A percentile compares a stretch with the other conserved stretches of the same genome.
Evolutionary conservation across 352 stramenopile species (phyloP).

Genomic region (Phytophthora syringae): DNA sequence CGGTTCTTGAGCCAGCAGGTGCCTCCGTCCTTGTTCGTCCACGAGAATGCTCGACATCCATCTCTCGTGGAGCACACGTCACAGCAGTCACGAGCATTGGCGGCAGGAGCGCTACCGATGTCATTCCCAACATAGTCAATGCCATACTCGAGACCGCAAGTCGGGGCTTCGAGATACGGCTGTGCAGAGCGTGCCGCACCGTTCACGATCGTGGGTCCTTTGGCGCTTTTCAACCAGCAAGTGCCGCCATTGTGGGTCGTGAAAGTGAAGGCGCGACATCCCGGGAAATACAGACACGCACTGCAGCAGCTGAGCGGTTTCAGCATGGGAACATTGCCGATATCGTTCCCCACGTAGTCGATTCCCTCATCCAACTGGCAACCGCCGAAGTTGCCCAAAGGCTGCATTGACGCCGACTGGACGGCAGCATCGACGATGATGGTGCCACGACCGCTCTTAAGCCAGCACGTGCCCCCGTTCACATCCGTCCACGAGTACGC

Average conservation of each 20-base stretch:
- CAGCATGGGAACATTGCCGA: conserved; percentile 32
- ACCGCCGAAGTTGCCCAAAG: conserved; percentile 2
- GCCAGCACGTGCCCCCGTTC: conserved; percentile 23
- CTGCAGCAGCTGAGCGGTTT: conserved; percentile 19
- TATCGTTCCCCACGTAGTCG: conserved; percentile 33
- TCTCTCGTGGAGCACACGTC: no score
- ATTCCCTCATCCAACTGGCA: conserved; percentile 37
- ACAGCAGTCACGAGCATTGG: no score
- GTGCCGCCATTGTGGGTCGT: conserved; percentile 27
- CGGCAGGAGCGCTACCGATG: conserved; percentile 23
- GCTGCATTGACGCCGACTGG: conserved; percentile 18
- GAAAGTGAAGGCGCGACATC: conserved; percentile 50
- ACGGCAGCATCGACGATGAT: conserved; percentile 19
- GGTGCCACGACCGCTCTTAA: conserved; percentile 44
- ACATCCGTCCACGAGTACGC: conserved; percentile 29
- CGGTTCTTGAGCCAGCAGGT: conserved; percentile 49
- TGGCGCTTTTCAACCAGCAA: conserved; percentile 45
- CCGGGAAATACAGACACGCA: conserved; percentile 25
- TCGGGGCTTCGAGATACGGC: conserved; percentile 21
- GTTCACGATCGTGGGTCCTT: conserved; percentile 33
- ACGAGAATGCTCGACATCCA: conserved; percentile 46
- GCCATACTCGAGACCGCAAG: conserved; percentile 35
- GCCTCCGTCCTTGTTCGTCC: no score
- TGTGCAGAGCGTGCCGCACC: conserved; percentile 10
- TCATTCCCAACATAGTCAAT: conserved; percentile 41